Evolutionary conservation across 2,329 filamentous ascomycete species (phyloP).

Genomic region (Clonostachys rhizophaga): DNA sequence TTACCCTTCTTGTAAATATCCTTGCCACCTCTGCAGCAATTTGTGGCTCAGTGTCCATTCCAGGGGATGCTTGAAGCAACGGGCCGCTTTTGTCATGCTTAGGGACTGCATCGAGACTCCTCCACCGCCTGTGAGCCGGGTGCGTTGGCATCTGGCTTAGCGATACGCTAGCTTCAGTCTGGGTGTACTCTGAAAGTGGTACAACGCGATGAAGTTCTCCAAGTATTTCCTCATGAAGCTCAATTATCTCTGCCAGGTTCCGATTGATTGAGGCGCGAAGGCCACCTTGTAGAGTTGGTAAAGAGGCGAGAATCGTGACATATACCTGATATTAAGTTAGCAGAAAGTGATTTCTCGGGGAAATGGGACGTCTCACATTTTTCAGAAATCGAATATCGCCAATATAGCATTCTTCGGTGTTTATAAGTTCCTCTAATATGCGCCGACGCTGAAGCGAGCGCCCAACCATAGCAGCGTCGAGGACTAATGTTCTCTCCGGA

Average conservation of each 20-base stretch:
- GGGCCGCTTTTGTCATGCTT: slow-evolving; percentile 28
- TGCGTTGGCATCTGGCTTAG: not conserved
- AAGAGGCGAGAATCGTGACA: slow-evolving; percentile 68
- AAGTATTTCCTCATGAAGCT: slow-evolving; percentile 79
- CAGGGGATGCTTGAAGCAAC: slow-evolving; percentile 40
- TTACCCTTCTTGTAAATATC: slow-evolving; percentile 55
- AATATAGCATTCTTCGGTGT: slow-evolving; percentile 85
- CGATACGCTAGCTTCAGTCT: slow-evolving; percentile 15
- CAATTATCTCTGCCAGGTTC: slow-evolving; percentile 74
- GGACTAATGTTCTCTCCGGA: slow-evolving; percentile 42
- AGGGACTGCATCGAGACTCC: slow-evolving; percentile 39
- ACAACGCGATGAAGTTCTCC: slow-evolving; percentile 67
- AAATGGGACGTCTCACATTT: slow-evolving; percentile 56
- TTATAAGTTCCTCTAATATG: slow-evolving; percentile 80
- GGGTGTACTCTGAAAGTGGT: slow-evolving; percentile 62
- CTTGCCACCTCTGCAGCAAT: slow-evolving; percentile 57
- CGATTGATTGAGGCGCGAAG: slow-evolving; percentile 70
- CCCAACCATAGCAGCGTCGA: slow-evolving; percentile 67
- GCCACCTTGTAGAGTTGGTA: slow-evolving; percentile 59
- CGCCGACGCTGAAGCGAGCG: slow-evolving; percentile 72
- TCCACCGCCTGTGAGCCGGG: slow-evolving; percentile 28
- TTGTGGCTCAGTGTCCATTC: slow-evolving; percentile 52
- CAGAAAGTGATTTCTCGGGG: not conserved
- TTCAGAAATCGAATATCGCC: slow-evolving; percentile 81
- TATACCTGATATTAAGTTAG: slow-evolving; percentile 53